Percentiles rank a stretch among this genome's conserved stretches.
Evolutionary conservation across 2,329 filamentous ascomycete genomes (phyloP).

Genomic region (Xylariales sp.): DNA sequence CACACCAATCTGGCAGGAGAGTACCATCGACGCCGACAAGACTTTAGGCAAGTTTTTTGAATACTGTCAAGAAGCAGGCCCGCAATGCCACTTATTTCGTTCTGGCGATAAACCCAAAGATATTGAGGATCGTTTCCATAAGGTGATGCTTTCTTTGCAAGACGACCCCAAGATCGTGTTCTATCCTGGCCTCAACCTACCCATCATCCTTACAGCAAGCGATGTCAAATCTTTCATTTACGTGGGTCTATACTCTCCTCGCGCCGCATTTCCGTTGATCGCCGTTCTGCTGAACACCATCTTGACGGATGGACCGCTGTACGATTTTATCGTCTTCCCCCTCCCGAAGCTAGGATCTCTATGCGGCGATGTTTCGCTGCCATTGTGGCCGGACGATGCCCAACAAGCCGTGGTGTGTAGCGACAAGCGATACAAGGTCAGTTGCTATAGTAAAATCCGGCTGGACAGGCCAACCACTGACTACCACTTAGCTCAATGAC

Average conservation of each 20-base stretch:
- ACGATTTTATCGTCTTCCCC: slow-evolving; percentile 6
- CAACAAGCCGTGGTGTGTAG: slow-evolving; percentile 27
- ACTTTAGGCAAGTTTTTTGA: slow-evolving; percentile 40
- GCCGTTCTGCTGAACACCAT: slow-evolving; percentile 28
- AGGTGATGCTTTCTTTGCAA: slow-evolving; percentile 27
- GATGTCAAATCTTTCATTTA: slow-evolving; percentile 34
- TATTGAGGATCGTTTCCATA: slow-evolving; percentile 24
- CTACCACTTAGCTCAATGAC: slow-evolving; percentile 23
- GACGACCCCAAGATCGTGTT: slow-evolving; percentile 29
- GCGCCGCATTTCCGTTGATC: slow-evolving; percentile 25
- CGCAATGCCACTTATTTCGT: slow-evolving; percentile 34
- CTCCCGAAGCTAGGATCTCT: slow-evolving; percentile 11
- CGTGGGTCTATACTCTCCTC: slow-evolving; percentile 28
- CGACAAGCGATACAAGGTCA: slow-evolving; percentile 27
- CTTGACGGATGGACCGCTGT: slow-evolving; percentile 17
- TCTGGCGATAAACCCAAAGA: slow-evolving; percentile 27
- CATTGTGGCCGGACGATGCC: slow-evolving; percentile 23
- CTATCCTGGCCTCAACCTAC: slow-evolving; percentile 23
- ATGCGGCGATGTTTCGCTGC: slow-evolving; percentile 19
- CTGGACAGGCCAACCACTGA: too few relatives aligned
- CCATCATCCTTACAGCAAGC: slow-evolving; percentile 31
- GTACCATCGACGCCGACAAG: slow-evolving; percentile 40
- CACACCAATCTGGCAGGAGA: slow-evolving; percentile 32
- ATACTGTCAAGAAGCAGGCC: slow-evolving; percentile 40
- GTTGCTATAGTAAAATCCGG: too few relatives aligned